Evolutionary conservation across 2,329 filamentous ascomycete species (phyloP).

Genomic region (Cercospora sp.): DNA sequence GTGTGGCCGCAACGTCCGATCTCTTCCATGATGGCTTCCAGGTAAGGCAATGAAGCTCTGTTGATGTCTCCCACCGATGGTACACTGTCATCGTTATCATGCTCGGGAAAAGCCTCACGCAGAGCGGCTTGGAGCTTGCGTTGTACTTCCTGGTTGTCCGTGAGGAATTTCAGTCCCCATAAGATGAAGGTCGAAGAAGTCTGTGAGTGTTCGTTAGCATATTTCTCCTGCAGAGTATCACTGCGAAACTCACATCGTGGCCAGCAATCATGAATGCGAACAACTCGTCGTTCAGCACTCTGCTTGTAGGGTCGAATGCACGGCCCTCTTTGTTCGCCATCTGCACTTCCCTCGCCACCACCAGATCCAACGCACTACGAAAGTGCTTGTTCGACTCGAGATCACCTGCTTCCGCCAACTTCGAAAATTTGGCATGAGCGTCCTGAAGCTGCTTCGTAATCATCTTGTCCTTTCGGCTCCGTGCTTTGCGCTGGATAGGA

Average conservation of each 20-base stretch:
- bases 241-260: conserved; percentile 29
- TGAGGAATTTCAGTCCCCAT: conserved; percentile 47
- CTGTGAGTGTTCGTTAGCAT: conserved; percentile 26
- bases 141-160: conserved; percentile 41
- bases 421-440: conserved; percentile 32
- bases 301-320: conserved; percentile 31
- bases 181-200: conserved; percentile 47
- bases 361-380: conserved; percentile 39
- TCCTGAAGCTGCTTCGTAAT: conserved; percentile 39
- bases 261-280: conserved; percentile 46
- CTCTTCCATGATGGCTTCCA: conserved; percentile 9
- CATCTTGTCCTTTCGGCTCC: conserved; percentile 36
- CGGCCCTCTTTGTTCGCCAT: conserved; percentile 41
- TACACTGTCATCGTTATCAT: conserved; percentile 18
- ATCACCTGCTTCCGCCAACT: conserved; percentile 33
- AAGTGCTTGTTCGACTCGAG: conserved; percentile 30
- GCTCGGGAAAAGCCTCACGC: conserved; percentile 30
- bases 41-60: conserved; percentile 2
- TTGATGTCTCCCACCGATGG: conserved; percentile 8
- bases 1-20: conserved; percentile 31
- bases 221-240: too few relatives aligned
- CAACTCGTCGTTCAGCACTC: conserved; percentile 33
- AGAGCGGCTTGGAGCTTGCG: conserved; percentile 40
- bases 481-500: conserved; percentile 17
- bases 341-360: conserved; percentile 40